Evolutionary conservation across 768 basidiomycete genomes (phyloP).

Genomic region (Podaxis pistillaris): DNA sequence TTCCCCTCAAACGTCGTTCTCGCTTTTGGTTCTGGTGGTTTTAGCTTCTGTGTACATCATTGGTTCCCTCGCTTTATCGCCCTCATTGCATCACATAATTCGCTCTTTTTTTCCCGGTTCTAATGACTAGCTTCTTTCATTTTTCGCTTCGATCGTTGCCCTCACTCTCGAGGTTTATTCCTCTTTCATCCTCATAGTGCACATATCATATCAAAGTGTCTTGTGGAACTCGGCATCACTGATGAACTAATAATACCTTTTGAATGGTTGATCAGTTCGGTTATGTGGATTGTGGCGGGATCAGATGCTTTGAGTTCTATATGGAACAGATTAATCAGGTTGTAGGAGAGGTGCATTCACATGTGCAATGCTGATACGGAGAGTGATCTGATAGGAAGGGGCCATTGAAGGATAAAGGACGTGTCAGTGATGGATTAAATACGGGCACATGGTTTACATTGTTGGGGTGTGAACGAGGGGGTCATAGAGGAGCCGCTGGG

Average conservation of each 20-base stretch:
- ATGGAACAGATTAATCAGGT: constrained; percentile 8
- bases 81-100: constrained; percentile 14
- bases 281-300: constrained; percentile 1
- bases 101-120: constrained; percentile 1
- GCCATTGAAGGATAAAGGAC: constrained; percentile 19
- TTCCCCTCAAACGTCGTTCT: not conserved
- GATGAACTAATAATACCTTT: constrained; percentile 11
- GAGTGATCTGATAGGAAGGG: constrained; percentile 16
- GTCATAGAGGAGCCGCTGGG: constrained; percentile 8
- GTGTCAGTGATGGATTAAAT: constrained; percentile 12
- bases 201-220: constrained; percentile 15
- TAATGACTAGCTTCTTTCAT: constrained; percentile 11
- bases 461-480: constrained; percentile 12
- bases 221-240: constrained; percentile 10
- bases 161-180: constrained; percentile 4
- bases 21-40: constrained; percentile 7
- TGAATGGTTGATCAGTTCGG: constrained; percentile 1
- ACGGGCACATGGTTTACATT: constrained; percentile 12
- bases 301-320: constrained; percentile 10
- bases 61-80: constrained; percentile 14
- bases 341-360: not conserved
- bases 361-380: constrained; percentile 4
- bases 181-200: constrained; percentile 10
- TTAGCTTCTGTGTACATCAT: constrained; percentile 15
- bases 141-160: constrained; percentile 5